phyloP scores from a whole-genome alignment of 2,329 filamentous ascomycete species.

The Neopestalotiopsis clavispora region DNA sequence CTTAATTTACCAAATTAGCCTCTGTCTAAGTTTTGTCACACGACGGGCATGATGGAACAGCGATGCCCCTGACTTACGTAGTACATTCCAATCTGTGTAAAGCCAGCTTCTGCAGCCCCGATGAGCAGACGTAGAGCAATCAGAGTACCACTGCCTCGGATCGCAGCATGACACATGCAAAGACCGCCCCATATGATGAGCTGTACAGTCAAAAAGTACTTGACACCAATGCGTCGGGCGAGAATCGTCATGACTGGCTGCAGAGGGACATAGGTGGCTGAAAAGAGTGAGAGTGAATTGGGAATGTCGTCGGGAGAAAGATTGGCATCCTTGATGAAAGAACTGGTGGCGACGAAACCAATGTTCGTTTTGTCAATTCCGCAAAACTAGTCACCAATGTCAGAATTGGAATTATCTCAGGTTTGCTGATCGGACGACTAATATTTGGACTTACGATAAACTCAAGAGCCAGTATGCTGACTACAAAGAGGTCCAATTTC shows the following conservation, averaged over 20 bases:
- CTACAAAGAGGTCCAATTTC: slow-evolving; percentile 24
- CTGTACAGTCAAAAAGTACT: slow-evolving; percentile 20
- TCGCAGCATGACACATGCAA: slow-evolving; percentile 28
- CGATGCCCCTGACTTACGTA: slow-evolving; percentile 17
- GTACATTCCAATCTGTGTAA: slow-evolving; percentile 28
- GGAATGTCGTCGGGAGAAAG: slow-evolving; percentile 26
- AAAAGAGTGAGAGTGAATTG: slow-evolving; percentile 29
- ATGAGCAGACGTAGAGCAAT: slow-evolving; percentile 27
- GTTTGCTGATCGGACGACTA: not conserved
- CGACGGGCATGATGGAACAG: not conserved
- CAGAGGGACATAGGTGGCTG: slow-evolving; percentile 27
- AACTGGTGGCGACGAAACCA: slow-evolving; percentile 29
- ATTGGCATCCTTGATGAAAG: slow-evolving; percentile 27
- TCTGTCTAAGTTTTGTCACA: accelerated
- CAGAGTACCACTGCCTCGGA: slow-evolving; percentile 19
- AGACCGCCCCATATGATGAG: slow-evolving; percentile 26
- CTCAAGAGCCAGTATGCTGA: slow-evolving; percentile 23
- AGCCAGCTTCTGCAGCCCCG: slow-evolving; percentile 26
- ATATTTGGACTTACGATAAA: slow-evolving; percentile 23
- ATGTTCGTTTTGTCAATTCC: slow-evolving; percentile 30
- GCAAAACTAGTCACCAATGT: slow-evolving; percentile 20
- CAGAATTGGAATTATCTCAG: not conserved
- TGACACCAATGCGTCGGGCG: slow-evolving; percentile 26
- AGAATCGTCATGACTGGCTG: slow-evolving; percentile 29
- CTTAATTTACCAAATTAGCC: not conserved